Percentiles rank a stretch among this genome's conserved stretches.
Conservation (phyloP, 192 early-diverging fungal species). For the Phycomyces blakesleeanus region DNA sequence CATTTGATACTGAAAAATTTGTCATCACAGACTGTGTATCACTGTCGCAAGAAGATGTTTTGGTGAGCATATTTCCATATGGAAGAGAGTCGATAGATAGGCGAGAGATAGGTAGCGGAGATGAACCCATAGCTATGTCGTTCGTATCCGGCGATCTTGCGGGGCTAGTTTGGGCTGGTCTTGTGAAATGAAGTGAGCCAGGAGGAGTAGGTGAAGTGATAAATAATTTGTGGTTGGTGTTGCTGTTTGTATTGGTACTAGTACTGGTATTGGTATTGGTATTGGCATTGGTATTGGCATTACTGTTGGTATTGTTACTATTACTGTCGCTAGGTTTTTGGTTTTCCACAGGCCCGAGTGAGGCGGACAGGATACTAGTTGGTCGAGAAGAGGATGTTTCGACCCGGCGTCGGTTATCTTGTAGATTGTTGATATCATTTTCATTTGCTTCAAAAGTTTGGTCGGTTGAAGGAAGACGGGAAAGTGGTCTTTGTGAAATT, state of each 20-base stretch:
- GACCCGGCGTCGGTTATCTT: too few relatives aligned
- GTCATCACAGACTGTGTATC: slow-evolving; percentile 46
- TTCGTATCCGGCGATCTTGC: too few relatives aligned
- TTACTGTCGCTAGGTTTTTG: background rate
- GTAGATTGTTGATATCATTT: background rate
- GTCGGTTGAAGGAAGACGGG: background rate
- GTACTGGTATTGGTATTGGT: too few relatives aligned
- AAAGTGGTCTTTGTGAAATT: background rate
- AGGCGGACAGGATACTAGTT: background rate
- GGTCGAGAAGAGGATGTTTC: background rate
- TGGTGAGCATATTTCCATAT: background rate
- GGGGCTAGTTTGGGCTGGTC: too few relatives aligned
- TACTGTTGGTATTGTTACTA: background rate
- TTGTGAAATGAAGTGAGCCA: background rate
- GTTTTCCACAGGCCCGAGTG: background rate
- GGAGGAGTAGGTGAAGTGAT: slow-evolving; percentile 4
- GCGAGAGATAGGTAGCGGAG: background rate
- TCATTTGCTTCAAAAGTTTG: background rate
- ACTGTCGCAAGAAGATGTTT: slow-evolving; percentile 35
- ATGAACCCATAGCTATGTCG: too few relatives aligned
- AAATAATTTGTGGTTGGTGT: background rate
- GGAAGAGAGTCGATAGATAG: background rate
- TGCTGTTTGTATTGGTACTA: background rate
- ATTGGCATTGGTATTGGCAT: too few relatives aligned
- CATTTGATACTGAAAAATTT: slow-evolving; percentile 40